These are phyloP conservation scores for Excoecaria cochinchinensis DNA, from an alignment of 345 rosid species.

Conservation along the genomic window DNA sequence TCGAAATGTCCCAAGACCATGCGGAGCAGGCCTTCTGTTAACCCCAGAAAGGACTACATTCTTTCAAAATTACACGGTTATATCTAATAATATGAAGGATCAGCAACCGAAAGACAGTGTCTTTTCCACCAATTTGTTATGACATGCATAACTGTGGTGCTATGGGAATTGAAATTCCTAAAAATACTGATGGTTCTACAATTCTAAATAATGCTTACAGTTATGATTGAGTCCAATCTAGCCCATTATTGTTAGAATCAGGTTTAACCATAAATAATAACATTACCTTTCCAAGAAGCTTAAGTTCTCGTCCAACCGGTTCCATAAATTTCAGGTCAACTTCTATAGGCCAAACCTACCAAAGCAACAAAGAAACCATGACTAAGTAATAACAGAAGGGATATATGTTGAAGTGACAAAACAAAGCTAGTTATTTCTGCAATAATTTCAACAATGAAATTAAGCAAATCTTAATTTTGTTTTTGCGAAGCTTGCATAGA, in stretches of 20 bases:
- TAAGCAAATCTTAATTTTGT: not conserved
- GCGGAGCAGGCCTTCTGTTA: not conserved
- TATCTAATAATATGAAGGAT: not conserved
- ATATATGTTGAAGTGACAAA: conserved; percentile 2
- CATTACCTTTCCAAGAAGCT: conserved; percentile 77
- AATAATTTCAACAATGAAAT: not conserved
- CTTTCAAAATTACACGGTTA: not conserved
- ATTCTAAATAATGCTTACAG: not conserved
- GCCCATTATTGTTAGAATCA: not conserved
- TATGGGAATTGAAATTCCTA: not conserved
- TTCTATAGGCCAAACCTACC: conserved; percentile 86
- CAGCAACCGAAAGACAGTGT: not conserved
- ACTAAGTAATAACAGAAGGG: not conserved
- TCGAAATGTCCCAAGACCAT: not conserved
- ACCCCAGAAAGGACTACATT: not conserved
- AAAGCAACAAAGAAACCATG: conserved; percentile 8
- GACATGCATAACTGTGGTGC: not conserved
- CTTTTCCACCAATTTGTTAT: not conserved
- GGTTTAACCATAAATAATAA: not conserved
- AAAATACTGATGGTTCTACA: not conserved
- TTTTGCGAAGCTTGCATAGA: too few relatives aligned
- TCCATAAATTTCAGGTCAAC: conserved; percentile 74
- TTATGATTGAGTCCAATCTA: not conserved
- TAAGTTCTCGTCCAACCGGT: conserved; percentile 74
- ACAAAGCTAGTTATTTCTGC: not conserved